These are phyloP conservation scores for Cercophora newfieldiana DNA, from an alignment of 495 filamentous ascomycete genomes.

Conservation along the genomic window DNA sequence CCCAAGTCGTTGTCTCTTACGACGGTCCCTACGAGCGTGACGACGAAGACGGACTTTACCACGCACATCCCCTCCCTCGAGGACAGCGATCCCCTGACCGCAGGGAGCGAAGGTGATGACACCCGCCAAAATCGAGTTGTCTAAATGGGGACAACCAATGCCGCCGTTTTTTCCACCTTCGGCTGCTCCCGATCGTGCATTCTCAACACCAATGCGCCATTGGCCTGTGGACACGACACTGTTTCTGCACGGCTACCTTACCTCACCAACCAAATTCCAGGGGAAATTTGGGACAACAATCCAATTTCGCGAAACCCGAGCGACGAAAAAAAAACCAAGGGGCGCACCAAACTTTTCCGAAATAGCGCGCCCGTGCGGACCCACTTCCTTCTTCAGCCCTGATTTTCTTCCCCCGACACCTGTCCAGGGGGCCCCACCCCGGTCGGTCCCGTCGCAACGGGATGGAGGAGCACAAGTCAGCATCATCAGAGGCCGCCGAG, in stretches of 20 bases:
- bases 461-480: neutral
- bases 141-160: conserved; percentile 4
- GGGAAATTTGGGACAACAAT: neutral
- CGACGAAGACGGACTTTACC: conserved; percentile 25
- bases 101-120: conserved; percentile 18
- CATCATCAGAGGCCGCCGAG: conserved; percentile 10
- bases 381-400: conserved; percentile 11
- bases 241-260: conserved; percentile 10
- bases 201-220: conserved; percentile 21
- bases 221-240: conserved; percentile 22
- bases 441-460: neutral
- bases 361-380: neutral
- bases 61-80: conserved; percentile 15
- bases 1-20: conserved; percentile 29
- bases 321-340: neutral
- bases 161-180: conserved; percentile 8
- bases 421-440: neutral
- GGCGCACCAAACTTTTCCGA: neutral
- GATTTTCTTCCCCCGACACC: neutral
- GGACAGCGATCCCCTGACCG: conserved; percentile 16
- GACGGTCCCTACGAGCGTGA: conserved; percentile 16
- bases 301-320: conserved; percentile 4
- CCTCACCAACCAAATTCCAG: conserved; percentile 4
- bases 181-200: conserved; percentile 24
- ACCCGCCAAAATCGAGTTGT: conserved; percentile 3